Evolutionary conservation across 768 basidiomycete genomes (phyloP), one percentile per base, ranked within the genome.

Genomic region (Bullera alba): DNA sequence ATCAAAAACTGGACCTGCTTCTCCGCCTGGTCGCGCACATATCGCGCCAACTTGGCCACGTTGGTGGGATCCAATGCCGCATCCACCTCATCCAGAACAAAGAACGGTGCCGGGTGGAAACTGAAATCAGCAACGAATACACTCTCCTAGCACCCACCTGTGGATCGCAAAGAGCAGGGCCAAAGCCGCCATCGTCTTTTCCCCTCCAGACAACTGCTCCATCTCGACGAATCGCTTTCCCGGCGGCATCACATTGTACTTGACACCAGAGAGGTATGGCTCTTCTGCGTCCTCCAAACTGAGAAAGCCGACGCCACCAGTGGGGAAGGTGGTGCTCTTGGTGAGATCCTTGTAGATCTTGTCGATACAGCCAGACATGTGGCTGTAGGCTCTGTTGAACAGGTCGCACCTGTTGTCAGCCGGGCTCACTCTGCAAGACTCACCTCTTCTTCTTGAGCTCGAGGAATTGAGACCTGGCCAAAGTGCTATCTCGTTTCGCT

Each of bases 221-320:
- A 97, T 97, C 69, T 97, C 95, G 54, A 92, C 80, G 79, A 97
- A 97, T 2, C 91, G 86, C 71, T 99, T 99, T 85, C 96, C 93
- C 0, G 95, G 95, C 0, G 95, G 95, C 95, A 97, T 99, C 0
- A 93, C 92, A 66, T 97, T 93, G 69, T 97, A 97, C 73, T 95
- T 96, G 76, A 99, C 88, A 47, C 95, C 89, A 30, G 81, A 83
- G 19, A 76, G 77, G 57, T 90, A 90, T 1, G 88, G 87, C 73
- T 87, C 86, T 75, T 99, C 95, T 57, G 80, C 89, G 63, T 97
- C 95, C 65, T 99, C 95, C 61, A 99, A 76, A 74, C 84, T 88
- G 17, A 97, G 80, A 73, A 97, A 99, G 1, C 92, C 95, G 27
- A 95, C 88, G 58, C 95, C 95, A 38, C 93, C 93, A 8, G 57